A percentile compares a stretch with the other conserved stretches of the same genome.
phyloP scores from a whole-genome alignment of 1,284 basidiomycete species.

The Peniophora sp. region DNA sequence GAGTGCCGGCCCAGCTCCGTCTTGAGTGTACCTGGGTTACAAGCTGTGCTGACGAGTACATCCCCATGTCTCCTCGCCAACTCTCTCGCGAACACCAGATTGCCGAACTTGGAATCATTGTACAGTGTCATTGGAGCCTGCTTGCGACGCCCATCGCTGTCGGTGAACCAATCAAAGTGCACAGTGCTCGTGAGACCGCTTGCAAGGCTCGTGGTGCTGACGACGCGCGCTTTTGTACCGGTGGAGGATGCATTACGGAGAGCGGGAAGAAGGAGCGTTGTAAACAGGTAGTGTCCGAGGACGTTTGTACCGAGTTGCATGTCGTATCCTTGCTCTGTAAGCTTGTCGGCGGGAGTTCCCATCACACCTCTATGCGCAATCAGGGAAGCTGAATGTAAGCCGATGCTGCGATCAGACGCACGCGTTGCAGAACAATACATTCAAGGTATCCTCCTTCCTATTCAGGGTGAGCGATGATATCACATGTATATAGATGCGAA shows the following conservation, averaged over 20 bases:
- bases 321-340: slow-evolving; percentile 50
- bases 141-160: slow-evolving; percentile 19
- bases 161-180: slow-evolving; percentile 21
- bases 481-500: not conserved
- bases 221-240: slow-evolving; percentile 30
- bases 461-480: not conserved
- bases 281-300: slow-evolving; percentile 43
- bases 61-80: slow-evolving; percentile 16
- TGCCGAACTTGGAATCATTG: slow-evolving; percentile 36
- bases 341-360: slow-evolving; percentile 31
- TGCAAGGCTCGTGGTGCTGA: slow-evolving; percentile 30
- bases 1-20: slow-evolving; percentile 15
- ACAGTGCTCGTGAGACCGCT: slow-evolving; percentile 18
- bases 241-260: slow-evolving; percentile 21
- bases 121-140: slow-evolving; percentile 24
- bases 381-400: not conserved
- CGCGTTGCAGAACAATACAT: slow-evolving; percentile 30
- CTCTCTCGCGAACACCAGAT: slow-evolving; percentile 29
- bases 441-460: slow-evolving; percentile 26
- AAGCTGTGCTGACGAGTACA: slow-evolving; percentile 9
- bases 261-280: slow-evolving; percentile 35
- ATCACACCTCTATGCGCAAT: slow-evolving; percentile 43
- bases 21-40: slow-evolving; percentile 17
- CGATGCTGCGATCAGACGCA: slow-evolving; percentile 12
- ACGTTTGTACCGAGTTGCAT: slow-evolving; percentile 57